These are phyloP conservation scores for Solanum chaucha DNA, from an alignment of 257 asterid genomes.

Conservation along the genomic window DNA sequence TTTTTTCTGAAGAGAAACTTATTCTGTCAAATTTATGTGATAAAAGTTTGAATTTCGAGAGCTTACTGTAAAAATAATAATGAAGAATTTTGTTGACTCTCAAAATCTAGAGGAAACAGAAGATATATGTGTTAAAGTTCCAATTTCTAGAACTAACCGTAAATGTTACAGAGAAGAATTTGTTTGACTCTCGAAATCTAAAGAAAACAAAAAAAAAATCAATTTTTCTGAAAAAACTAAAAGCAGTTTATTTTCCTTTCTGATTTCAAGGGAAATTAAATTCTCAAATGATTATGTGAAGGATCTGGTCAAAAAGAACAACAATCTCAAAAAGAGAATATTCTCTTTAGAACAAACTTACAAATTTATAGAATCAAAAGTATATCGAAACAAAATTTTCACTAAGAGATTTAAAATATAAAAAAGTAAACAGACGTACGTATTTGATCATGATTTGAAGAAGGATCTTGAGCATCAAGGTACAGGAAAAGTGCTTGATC, in stretches of 20 bases:
- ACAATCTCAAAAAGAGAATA: background rate
- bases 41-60: background rate
- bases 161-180: background rate
- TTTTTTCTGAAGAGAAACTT: background rate
- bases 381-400: background rate
- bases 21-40: background rate
- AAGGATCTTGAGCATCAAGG: constrained; percentile 58
- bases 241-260: background rate
- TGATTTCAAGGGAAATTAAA: background rate
- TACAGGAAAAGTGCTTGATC: constrained; percentile 72
- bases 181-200: background rate
- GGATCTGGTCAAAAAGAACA: background rate
- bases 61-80: background rate
- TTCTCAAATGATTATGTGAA: background rate
- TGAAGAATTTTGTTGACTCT: background rate
- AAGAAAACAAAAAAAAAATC: background rate
- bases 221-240: background rate
- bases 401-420: background rate
- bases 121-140: background rate
- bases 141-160: background rate
- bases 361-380: background rate
- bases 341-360: background rate
- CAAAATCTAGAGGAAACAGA: background rate
- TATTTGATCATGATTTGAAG: constrained; percentile 35
- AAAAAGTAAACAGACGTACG: constrained; percentile 10